These are phyloP conservation scores for Gelatoporia subvermispora DNA, from an alignment of 768 basidiomycete species.

Conservation along the genomic window DNA sequence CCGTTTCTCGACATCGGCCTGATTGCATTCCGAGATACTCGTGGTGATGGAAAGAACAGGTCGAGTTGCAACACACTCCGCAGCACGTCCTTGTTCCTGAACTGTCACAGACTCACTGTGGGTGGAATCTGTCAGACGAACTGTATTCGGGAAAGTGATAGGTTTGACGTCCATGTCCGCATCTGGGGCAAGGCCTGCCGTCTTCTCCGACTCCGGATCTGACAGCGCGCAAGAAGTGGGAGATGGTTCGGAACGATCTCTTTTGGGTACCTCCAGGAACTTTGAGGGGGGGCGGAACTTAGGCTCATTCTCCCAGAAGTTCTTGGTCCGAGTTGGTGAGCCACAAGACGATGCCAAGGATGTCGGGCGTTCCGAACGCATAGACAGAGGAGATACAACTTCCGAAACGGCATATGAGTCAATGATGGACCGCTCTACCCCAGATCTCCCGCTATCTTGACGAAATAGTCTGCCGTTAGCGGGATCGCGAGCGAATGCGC, in stretches of 20 bases:
- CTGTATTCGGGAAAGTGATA: no score
- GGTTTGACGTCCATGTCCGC: no score
- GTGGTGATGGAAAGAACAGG: no score
- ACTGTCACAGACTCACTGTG: no score
- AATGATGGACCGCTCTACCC: slow-evolving; percentile 6
- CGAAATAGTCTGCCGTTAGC: slow-evolving; percentile 4
- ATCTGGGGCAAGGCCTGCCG: neutral
- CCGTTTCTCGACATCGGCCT: no score
- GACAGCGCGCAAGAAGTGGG: slow-evolving; percentile 12
- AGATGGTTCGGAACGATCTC: slow-evolving; percentile 1
- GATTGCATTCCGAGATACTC: no score
- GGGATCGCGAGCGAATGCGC: neutral
- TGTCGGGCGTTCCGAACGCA: slow-evolving; percentile 9
- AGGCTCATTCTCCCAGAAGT: neutral
- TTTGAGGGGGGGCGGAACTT: neutral
- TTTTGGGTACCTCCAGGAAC: neutral
- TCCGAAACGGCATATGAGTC: slow-evolving; percentile 3
- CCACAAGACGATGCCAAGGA: slow-evolving; percentile 6
- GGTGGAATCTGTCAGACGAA: no score
- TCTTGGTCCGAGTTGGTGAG: slow-evolving; percentile 5
- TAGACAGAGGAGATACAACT: slow-evolving; percentile 7
- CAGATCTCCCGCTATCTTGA: slow-evolving; percentile 3
- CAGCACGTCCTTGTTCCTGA: no score
- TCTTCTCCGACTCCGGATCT: neutral
- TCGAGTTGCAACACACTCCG: no score